Conservation (phyloP, 352 stramenopile species). For the Globisporangium recalcitrans region DNA sequence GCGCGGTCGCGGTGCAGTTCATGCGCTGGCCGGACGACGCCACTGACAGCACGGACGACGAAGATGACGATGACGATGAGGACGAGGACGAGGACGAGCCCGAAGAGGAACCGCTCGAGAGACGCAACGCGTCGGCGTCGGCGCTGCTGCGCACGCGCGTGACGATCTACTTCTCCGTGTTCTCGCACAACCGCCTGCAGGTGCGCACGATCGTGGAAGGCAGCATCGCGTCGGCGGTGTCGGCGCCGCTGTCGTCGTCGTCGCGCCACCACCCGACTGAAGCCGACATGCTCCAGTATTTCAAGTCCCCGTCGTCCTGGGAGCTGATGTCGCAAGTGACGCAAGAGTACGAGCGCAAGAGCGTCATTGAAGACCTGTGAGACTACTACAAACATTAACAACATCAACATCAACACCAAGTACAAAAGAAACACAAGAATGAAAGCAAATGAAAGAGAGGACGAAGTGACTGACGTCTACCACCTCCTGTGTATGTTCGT, state of each 20-base stretch:
- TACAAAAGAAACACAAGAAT: not conserved
- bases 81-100: conserved; percentile 43
- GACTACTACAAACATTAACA: not conserved
- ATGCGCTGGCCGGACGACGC: conserved; percentile 58
- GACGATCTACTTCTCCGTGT: conserved; percentile 59
- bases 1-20: conserved; percentile 44
- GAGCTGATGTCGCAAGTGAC: conserved; percentile 59
- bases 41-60: not conserved
- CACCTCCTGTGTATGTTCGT: conserved; percentile 5
- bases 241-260: conserved; percentile 15
- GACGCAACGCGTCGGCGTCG: conserved; percentile 18
- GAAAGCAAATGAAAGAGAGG: not conserved
- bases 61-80: conserved; percentile 12
- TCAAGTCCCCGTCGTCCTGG: conserved; percentile 65
- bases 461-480: not conserved
- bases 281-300: conserved; percentile 63
- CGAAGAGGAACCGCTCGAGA: conserved; percentile 37
- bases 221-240: conserved; percentile 35
- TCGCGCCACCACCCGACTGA: conserved; percentile 31
- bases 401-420: not conserved
- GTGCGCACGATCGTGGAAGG: conserved; percentile 62
- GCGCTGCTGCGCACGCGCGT: conserved; percentile 47
- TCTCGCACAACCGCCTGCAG: conserved; percentile 40
- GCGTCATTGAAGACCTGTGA: conserved; percentile 12
- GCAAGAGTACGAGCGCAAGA: conserved; percentile 40